Evolutionary conservation across 2,329 filamentous ascomycete species (phyloP).

Genomic region (Tolypocladium tropicale): DNA sequence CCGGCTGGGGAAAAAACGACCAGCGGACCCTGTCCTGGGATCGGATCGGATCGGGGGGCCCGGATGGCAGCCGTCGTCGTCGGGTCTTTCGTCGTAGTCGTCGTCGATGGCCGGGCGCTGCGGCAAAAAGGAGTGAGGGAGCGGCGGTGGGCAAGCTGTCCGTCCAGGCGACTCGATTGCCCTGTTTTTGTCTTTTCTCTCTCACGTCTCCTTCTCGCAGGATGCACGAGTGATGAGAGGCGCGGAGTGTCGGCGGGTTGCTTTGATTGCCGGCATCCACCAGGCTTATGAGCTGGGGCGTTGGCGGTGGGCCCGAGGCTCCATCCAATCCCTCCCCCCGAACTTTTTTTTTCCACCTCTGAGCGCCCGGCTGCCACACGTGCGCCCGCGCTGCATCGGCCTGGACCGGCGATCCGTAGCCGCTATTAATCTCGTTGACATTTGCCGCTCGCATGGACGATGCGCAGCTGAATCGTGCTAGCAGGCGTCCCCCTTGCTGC

Average conservation of each 20-base stretch:
- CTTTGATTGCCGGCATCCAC: neutral
- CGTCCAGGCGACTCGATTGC: neutral
- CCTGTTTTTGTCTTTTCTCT: neutral
- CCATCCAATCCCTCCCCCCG: too few species aligned
- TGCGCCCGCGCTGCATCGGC: neutral
- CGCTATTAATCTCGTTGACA: neutral
- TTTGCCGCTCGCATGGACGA: neutral
- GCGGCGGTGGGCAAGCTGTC: too few species aligned
- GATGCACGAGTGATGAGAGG: neutral
- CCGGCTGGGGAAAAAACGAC: too few species aligned
- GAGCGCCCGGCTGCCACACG: neutral
- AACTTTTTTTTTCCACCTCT: neutral
- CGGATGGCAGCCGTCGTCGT: too few species aligned
- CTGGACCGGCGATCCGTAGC: neutral
- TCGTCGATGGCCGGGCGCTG: neutral
- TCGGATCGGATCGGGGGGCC: too few species aligned
- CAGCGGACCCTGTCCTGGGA: too few species aligned
- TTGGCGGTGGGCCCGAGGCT: neutral
- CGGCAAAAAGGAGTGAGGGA: neutral
- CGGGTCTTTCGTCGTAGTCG: too few species aligned
- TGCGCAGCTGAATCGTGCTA: too few species aligned
- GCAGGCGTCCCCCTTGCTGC: too few species aligned
- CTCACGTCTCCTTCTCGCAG: too few species aligned
- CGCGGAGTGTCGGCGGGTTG: slow-evolving; percentile 4
- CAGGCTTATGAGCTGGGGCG: neutral